These are phyloP conservation scores for Hanseniaspora jakobsenii DNA, from an alignment of 805 yeast genomes.

Conservation along the genomic window DNA sequence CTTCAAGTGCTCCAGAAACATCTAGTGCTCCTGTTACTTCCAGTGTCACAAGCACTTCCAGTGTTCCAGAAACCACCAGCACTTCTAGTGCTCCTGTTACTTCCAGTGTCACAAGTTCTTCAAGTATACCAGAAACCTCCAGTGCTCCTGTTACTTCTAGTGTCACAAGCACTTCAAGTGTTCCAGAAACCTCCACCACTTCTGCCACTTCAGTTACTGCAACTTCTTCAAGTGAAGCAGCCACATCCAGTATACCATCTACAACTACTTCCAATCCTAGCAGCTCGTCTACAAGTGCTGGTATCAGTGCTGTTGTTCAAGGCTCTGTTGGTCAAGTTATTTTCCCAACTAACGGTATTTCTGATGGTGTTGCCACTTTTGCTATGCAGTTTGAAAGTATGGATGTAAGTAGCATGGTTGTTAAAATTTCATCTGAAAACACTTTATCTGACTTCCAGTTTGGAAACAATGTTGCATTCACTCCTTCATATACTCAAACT, in stretches of 20 bases:
- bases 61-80: background rate
- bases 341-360: background rate
- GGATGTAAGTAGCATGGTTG: background rate
- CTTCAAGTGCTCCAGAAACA: background rate
- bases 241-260: background rate
- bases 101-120: slow-evolving; percentile 10
- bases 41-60: background rate
- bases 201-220: background rate
- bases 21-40: background rate
- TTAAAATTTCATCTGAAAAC: background rate
- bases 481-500: background rate
- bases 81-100: slow-evolving; percentile 1
- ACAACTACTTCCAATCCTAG: background rate
- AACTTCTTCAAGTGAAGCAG: too few relatives aligned
- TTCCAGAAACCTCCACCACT: slow-evolving; percentile 1
- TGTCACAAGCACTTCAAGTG: background rate
- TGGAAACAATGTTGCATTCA: background rate
- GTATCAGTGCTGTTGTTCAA: too few relatives aligned
- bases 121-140: too few relatives aligned
- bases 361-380: slow-evolving; percentile 7
- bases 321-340: background rate
- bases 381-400: background rate
- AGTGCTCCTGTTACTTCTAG: too few relatives aligned
- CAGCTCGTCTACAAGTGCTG: background rate
- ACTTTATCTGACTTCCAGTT: background rate